Conservation (phyloP, 129 eudicot species). For the Centaurea solstitialis region DNA sequence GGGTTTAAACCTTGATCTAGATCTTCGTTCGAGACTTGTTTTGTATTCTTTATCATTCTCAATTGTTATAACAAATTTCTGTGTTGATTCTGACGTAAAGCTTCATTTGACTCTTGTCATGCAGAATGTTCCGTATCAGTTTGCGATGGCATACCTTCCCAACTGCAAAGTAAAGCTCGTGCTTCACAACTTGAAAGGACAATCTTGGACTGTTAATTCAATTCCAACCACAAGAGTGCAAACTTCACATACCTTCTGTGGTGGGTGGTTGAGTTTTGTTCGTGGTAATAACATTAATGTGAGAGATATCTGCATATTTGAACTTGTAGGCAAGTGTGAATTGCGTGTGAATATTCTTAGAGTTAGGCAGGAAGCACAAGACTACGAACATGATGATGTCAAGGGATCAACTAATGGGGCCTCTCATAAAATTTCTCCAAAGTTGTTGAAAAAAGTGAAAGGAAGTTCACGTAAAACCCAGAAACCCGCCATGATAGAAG, state of each 20-base stretch:
- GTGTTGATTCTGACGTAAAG: neutral
- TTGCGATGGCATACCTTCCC: constrained; percentile 80
- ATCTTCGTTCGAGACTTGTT: neutral
- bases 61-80: neutral
- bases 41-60: neutral
- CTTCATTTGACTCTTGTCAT: constrained; percentile 8
- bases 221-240: constrained; percentile 81
- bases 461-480: constrained; percentile 32
- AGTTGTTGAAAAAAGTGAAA: constrained; percentile 40
- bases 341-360: constrained; percentile 72
- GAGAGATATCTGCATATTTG: constrained; percentile 86
- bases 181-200: constrained; percentile 76
- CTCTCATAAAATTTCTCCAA: constrained; percentile 41
- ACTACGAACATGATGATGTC: constrained; percentile 34
- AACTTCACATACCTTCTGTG: constrained; percentile 87
- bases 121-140: constrained; percentile 89
- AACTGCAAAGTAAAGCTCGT: constrained; percentile 72
- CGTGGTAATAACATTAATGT: constrained; percentile 70
- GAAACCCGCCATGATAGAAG: constrained; percentile 14
- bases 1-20: neutral
- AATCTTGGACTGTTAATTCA: constrained; percentile 82
- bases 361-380: constrained; percentile 61
- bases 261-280: constrained; percentile 90
- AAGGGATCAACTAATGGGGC: constrained; percentile 37
- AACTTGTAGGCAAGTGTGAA: constrained; percentile 74